Conservation (phyloP, 2,329 filamentous ascomycete species). For the Stagonosporopsis vannaccii region DNA sequence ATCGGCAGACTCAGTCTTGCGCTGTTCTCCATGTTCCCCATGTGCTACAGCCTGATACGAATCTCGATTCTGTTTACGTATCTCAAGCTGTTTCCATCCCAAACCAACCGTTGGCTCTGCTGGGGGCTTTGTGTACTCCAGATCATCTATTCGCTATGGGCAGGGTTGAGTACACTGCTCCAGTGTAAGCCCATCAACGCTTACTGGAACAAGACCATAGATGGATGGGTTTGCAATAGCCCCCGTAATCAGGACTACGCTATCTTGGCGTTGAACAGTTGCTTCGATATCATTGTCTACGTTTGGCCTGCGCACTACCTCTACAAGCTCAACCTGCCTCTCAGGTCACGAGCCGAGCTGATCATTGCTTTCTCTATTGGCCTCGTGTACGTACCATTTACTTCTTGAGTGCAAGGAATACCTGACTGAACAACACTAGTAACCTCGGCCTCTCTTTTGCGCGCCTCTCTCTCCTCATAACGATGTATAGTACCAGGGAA, state of each 20-base stretch:
- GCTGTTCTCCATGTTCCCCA: constrained; percentile 18
- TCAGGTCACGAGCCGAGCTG: constrained; percentile 19
- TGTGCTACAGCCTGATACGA: constrained; percentile 19
- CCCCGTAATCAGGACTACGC: constrained; percentile 19
- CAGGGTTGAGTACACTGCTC: constrained; percentile 7
- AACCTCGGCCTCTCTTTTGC: constrained; percentile 18
- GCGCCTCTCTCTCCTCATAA: constrained; percentile 16
- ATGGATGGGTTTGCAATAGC: constrained; percentile 16
- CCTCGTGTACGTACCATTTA: constrained; percentile 10
- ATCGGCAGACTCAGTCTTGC: constrained; percentile 16
- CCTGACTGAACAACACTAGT: not conserved
- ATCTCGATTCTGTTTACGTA: constrained; percentile 23
- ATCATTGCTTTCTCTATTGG: constrained; percentile 24
- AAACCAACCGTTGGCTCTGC: constrained; percentile 23
- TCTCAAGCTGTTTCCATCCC: constrained; percentile 20
- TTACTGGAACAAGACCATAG: constrained; percentile 15
- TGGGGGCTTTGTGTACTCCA: constrained; percentile 15
- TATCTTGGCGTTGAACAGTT: constrained; percentile 24
- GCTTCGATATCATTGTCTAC: constrained; percentile 25
- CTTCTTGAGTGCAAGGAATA: not conserved
- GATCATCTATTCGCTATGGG: constrained; percentile 10
- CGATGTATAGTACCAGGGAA: constrained; percentile 17
- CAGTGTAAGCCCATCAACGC: constrained; percentile 18
- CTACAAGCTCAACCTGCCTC: constrained; percentile 26
- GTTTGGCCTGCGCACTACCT: constrained; percentile 29